Evolutionary conservation across 805 yeast species (phyloP).

Genomic region (Yarrowia sp.): DNA sequence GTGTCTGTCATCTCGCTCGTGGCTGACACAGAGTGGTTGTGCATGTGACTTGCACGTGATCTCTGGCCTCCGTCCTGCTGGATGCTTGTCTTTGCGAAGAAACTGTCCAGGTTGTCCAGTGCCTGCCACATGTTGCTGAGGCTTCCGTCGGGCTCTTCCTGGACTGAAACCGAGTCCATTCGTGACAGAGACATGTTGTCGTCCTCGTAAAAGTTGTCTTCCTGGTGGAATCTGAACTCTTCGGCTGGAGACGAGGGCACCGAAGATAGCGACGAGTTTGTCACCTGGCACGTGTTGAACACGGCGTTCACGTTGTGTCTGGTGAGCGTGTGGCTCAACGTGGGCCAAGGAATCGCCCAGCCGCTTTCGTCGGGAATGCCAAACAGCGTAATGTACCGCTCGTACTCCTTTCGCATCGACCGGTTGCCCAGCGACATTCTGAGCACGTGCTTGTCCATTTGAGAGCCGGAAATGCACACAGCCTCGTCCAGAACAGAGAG

Average conservation of each 20-base stretch:
- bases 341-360: constrained; percentile 97
- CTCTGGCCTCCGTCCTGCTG: constrained; percentile 2
- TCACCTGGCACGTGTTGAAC: constrained; percentile 76
- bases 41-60: constrained; percentile 45
- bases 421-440: constrained; percentile 90
- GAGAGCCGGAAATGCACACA: constrained; percentile 83
- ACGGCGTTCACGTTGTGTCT: constrained; percentile 95
- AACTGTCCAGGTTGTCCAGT: constrained; percentile 84
- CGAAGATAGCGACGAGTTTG: constrained; percentile 37
- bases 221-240: constrained; percentile 62
- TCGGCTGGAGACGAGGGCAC: constrained; percentile 32
- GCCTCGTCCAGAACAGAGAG: constrained; percentile 89
- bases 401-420: constrained; percentile 79
- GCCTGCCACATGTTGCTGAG: constrained; percentile 93
- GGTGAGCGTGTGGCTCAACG: constrained; percentile 84
- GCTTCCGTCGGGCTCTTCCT: constrained; percentile 66
- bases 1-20: constrained; percentile 62
- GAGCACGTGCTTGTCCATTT: constrained; percentile 87
- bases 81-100: constrained; percentile 69
- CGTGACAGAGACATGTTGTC: constrained; percentile 46
- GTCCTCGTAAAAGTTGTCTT: constrained; percentile 58
- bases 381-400: constrained; percentile 84
- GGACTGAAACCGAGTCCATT: constrained; percentile 58
- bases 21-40: constrained; percentile 60
- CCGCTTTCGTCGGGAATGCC: constrained; percentile 96